phyloP scores from a whole-genome alignment of 768 basidiomycete species.

The Auricularia auricula-judae region DNA sequence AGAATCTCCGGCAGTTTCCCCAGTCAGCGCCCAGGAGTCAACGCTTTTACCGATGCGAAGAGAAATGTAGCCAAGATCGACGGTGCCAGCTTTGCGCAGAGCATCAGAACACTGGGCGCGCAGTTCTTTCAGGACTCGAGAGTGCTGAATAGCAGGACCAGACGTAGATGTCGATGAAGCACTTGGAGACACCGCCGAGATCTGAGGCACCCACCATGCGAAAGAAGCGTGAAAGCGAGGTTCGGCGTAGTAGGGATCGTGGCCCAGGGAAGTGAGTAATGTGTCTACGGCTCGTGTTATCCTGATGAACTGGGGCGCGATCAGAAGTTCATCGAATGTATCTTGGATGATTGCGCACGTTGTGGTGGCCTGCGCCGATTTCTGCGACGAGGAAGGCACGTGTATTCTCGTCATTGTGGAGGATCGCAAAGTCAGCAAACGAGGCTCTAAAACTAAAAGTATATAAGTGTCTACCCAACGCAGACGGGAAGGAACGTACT shows the following conservation, averaged over 20 bases:
- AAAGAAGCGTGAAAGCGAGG: slow-evolving; percentile 87
- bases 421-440: slow-evolving; percentile 57
- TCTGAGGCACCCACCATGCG: slow-evolving; percentile 69
- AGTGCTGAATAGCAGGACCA: neutral
- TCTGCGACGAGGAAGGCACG: slow-evolving; percentile 74
- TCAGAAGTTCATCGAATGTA: neutral
- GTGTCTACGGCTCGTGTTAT: slow-evolving; percentile 38
- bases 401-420: slow-evolving; percentile 72
- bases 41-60: neutral
- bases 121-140: neutral
- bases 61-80: neutral
- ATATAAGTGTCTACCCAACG: too few relatives aligned
- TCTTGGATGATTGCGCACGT: slow-evolving; percentile 36
- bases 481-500: too few relatives aligned
- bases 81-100: neutral
- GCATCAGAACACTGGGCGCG: neutral
- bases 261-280: slow-evolving; percentile 46
- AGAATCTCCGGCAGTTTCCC: too few relatives aligned
- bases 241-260: slow-evolving; percentile 66
- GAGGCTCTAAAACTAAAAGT: slow-evolving; percentile 59
- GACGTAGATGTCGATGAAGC: neutral
- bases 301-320: slow-evolving; percentile 2
- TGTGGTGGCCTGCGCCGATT: slow-evolving; percentile 70
- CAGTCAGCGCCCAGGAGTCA: neutral
- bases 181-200: neutral